Percentiles rank a stretch among this genome's conserved stretches.
Evolutionary conservation across 192 early-diverging fungal species (phyloP).

Genomic region (Linnemannia schmuckeri): DNA sequence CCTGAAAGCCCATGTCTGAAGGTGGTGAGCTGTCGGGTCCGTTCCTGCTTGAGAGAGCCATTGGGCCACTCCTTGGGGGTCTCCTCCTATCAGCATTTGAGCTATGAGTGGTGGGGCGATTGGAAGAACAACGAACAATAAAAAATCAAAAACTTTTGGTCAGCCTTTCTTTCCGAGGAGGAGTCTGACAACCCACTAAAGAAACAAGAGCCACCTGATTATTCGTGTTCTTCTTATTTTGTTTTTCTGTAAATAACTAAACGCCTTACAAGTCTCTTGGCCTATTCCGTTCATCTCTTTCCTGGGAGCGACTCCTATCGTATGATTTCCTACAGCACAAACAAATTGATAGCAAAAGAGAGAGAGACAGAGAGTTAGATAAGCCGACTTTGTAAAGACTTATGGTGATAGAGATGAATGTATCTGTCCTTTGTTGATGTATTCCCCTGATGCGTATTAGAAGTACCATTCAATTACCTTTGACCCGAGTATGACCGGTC

Average conservation of each 20-base stretch:
- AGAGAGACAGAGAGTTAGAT: background rate
- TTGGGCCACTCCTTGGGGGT: conserved; percentile 27
- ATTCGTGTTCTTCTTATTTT: background rate
- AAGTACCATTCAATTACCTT: conserved; percentile 20
- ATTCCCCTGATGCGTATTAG: background rate
- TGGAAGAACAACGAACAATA: background rate
- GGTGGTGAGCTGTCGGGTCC: conserved; percentile 33
- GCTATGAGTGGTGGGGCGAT: conserved; percentile 11
- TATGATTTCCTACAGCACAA: conserved; percentile 28
- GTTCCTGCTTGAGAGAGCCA: conserved; percentile 14
- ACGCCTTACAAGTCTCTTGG: conserved; percentile 49
- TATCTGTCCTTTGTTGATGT: background rate
- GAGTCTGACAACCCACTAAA: background rate
- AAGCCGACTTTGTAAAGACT: background rate
- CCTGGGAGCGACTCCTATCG: conserved; percentile 43
- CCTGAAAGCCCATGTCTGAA: conserved; percentile 46
- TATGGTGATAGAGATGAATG: background rate
- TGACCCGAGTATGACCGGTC: conserved; percentile 36
- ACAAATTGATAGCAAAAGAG: background rate
- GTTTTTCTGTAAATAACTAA: background rate
- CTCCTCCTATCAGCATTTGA: conserved; percentile 41
- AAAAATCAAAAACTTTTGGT: conserved; percentile 11
- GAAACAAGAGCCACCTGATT: conserved; percentile 2
- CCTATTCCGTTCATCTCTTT: conserved; percentile 46
- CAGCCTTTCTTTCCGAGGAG: background rate